Percentiles rank a stretch among this genome's conserved stretches.
Conservation (phyloP, 2,329 filamentous ascomycete genomes). For the Colletotrichum lini region DNA sequence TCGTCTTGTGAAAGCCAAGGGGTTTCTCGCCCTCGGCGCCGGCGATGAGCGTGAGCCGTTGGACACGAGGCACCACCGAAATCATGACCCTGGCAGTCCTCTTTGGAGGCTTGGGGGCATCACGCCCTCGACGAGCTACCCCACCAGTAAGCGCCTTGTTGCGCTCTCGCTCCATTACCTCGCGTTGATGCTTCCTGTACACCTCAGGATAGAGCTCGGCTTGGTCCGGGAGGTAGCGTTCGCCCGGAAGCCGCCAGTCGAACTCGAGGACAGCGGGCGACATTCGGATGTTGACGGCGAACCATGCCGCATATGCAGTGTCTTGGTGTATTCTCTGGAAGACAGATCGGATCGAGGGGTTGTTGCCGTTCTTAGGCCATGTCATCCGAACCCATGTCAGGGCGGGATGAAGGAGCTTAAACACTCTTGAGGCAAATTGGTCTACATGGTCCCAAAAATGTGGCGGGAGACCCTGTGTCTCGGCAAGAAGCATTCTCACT, state of each 20-base stretch:
- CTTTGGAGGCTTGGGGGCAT: neutral
- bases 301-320: slow-evolving; percentile 50
- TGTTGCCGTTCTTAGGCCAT: slow-evolving; percentile 3
- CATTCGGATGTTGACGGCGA: slow-evolving; percentile 48
- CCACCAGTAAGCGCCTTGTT: neutral
- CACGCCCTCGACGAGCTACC: too few relatives aligned
- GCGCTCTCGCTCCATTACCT: slow-evolving; percentile 25
- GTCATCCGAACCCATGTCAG: slow-evolving; percentile 43
- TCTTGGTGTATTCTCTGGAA: slow-evolving; percentile 47
- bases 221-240: slow-evolving; percentile 44
- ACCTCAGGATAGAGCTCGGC: slow-evolving; percentile 44
- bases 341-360: slow-evolving; percentile 18
- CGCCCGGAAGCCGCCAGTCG: slow-evolving; percentile 50
- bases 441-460: slow-evolving; percentile 52
- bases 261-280: slow-evolving; percentile 45
- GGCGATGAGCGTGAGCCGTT: slow-evolving; percentile 41
- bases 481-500: slow-evolving; percentile 46
- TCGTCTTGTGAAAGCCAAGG: slow-evolving; percentile 42
- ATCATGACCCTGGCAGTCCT: slow-evolving; percentile 51
- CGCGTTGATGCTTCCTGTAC: slow-evolving; percentile 38
- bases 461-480: slow-evolving; percentile 43
- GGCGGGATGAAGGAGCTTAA: slow-evolving; percentile 47
- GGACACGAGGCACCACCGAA: slow-evolving; percentile 48
- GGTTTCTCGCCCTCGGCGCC: slow-evolving; percentile 26
- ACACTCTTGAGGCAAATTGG: slow-evolving; percentile 44